A percentile compares a stretch with the other conserved stretches of the same genome.
Evolutionary conservation across 2,329 filamentous ascomycete species (phyloP).

Genomic region (Anisogramma anomala): DNA sequence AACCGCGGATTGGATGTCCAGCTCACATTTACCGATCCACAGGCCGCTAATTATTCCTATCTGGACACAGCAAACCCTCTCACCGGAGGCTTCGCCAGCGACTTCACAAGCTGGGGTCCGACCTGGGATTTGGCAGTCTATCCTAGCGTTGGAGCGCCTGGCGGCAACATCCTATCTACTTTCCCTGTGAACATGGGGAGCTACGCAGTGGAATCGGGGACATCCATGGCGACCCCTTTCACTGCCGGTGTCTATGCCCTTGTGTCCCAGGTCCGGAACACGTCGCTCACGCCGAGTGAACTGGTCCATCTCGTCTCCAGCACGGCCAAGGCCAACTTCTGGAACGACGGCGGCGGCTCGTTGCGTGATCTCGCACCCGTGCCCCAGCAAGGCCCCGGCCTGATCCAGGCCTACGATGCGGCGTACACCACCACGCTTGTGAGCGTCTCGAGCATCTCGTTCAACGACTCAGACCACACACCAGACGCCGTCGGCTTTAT

Average conservation of each 20-base stretch:
- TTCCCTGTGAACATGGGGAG: constrained; percentile 35
- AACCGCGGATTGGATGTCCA: constrained; percentile 17
- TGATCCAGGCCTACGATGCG: constrained; percentile 31
- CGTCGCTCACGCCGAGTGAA: background rate
- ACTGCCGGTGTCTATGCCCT: constrained; percentile 15
- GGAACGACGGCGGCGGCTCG: constrained; percentile 21
- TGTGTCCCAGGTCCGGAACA: constrained; percentile 5
- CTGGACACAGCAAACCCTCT: constrained; percentile 23
- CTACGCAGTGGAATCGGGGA: constrained; percentile 44
- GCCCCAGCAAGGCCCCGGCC: constrained; percentile 31
- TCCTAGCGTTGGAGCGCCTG: constrained; percentile 44
- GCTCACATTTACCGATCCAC: constrained; percentile 15
- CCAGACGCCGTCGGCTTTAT: constrained; percentile 22
- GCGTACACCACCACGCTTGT: constrained; percentile 27
- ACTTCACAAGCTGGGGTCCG: constrained; percentile 46
- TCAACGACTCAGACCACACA: constrained; percentile 34
- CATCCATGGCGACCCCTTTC: constrained; percentile 50
- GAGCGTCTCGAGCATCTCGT: constrained; percentile 26
- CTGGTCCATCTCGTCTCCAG: constrained; percentile 3
- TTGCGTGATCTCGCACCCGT: constrained; percentile 22
- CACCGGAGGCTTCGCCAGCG: constrained; percentile 38
- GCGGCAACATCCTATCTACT: constrained; percentile 47
- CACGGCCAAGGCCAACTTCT: constrained; percentile 20
- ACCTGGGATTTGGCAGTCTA: constrained; percentile 45
- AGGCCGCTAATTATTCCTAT: background rate